Percentiles rank a stretch among this genome's conserved stretches.
These are phyloP conservation scores for Orbilia brochopaga DNA, from an alignment of 2,329 filamentous ascomycete genomes.

Conservation along the genomic window DNA sequence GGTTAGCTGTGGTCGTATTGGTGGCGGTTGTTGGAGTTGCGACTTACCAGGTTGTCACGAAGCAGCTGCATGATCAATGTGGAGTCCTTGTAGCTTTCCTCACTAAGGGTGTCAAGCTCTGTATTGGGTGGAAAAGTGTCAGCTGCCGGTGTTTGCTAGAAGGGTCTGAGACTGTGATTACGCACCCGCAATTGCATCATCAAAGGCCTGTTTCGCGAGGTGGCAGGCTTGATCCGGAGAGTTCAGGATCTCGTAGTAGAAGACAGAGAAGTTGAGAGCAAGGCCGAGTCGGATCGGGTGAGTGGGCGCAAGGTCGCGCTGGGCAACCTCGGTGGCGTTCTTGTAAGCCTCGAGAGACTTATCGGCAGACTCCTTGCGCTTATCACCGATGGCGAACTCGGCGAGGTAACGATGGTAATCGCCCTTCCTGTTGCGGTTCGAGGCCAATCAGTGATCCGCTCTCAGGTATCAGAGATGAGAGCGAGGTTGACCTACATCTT, in stretches of 20 bases:
- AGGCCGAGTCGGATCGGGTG: slow-evolving; percentile 98
- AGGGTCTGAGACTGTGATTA: slow-evolving; percentile 2
- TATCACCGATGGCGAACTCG: slow-evolving; percentile 90
- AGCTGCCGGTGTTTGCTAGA: slow-evolving; percentile 33
- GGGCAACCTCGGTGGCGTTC: slow-evolving; percentile 97
- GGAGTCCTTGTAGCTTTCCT: slow-evolving; percentile 98
- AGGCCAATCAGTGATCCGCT: slow-evolving; percentile 16
- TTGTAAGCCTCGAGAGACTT: slow-evolving; percentile 96
- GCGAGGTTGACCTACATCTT: slow-evolving; percentile 82
- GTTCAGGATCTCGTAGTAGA: slow-evolving; percentile 99
- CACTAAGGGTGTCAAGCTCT: slow-evolving; percentile 92
- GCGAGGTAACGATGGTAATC: slow-evolving; percentile 96
- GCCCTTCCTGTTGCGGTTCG: slow-evolving; percentile 73
- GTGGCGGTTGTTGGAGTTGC: not conserved
- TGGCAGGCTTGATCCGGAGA: slow-evolving; percentile 97
- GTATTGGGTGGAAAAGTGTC: slow-evolving; percentile 25
- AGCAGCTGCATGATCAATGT: slow-evolving; percentile 99
- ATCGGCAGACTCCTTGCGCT: slow-evolving; percentile 85
- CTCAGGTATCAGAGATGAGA: slow-evolving; percentile 23
- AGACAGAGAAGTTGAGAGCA: slow-evolving; percentile 98
- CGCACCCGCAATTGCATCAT: slow-evolving; percentile 85
- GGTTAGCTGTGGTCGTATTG: slow-evolving; percentile 33
- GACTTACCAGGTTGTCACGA: slow-evolving; percentile 78
- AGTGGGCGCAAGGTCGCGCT: slow-evolving; percentile 95
- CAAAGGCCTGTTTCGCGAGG: slow-evolving; percentile 98